phyloP scores from a whole-genome alignment of 352 stramenopile genomes.

The Globisporangium takayamanum region DNA sequence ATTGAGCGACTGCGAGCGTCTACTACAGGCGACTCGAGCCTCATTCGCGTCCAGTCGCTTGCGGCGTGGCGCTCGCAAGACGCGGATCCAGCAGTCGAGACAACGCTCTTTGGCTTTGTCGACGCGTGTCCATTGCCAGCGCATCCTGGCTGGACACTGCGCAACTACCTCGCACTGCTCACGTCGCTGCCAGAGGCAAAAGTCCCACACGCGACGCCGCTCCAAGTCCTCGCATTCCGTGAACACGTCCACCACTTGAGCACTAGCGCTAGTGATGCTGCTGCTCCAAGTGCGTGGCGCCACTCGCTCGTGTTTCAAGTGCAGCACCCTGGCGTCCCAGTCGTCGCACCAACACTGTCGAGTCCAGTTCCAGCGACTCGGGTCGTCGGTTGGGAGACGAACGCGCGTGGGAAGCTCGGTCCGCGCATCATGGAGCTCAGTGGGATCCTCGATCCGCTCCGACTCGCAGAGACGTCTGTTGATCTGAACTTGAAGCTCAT shows the following conservation, averaged over 20 bases:
- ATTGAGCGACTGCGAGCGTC: slow-evolving; percentile 28
- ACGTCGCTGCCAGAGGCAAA: slow-evolving; percentile 29
- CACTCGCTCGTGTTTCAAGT: slow-evolving; percentile 59
- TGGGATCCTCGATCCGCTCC: slow-evolving; percentile 68
- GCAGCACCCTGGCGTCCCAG: slow-evolving; percentile 10
- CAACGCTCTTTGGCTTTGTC: slow-evolving; percentile 82
- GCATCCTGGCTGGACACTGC: slow-evolving; percentile 84
- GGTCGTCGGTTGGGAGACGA: slow-evolving; percentile 70
- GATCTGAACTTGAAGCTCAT: slow-evolving; percentile 99
- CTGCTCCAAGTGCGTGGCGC: slow-evolving; percentile 43
- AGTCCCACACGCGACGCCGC: slow-evolving; percentile 19
- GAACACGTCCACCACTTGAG: slow-evolving; percentile 58
- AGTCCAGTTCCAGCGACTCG: slow-evolving; percentile 17
- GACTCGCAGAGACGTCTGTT: slow-evolving; percentile 93
- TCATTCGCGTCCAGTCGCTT: slow-evolving; percentile 26
- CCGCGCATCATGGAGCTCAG: slow-evolving; percentile 73
- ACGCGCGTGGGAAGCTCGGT: slow-evolving; percentile 62
- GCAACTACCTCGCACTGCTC: slow-evolving; percentile 78
- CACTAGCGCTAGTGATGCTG: slow-evolving; percentile 5
- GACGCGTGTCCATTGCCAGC: slow-evolving; percentile 73
- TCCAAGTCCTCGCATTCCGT: slow-evolving; percentile 65
- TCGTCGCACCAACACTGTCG: slow-evolving; percentile 21
- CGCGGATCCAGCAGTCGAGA: slow-evolving; percentile 9
- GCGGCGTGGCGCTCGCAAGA: slow-evolving; percentile 20
- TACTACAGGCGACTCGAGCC: slow-evolving; percentile 2